Evolutionary conservation across 2,329 filamentous ascomycete species (phyloP).

Genomic region (Diplodia intermedia): DNA sequence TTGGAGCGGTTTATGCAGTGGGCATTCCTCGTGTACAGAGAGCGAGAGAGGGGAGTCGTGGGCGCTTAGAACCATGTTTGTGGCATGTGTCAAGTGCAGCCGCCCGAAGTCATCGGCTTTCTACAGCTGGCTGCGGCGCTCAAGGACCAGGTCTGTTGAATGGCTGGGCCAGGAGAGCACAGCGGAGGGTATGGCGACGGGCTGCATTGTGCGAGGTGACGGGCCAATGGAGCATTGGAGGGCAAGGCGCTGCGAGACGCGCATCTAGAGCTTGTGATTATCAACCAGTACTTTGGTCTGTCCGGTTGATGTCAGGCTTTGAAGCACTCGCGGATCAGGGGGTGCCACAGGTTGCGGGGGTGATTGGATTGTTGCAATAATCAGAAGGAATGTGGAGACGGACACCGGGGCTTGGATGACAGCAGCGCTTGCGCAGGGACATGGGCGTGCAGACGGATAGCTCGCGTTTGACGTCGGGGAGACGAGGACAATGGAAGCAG

Average conservation of each 20-base stretch:
- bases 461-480: conserved; percentile 9
- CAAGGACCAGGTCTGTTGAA: background rate
- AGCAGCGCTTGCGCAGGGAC: background rate
- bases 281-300: too few relatives aligned
- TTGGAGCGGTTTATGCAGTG: background rate
- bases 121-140: background rate
- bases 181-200: background rate
- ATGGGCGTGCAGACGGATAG: background rate
- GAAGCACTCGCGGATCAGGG: background rate
- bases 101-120: background rate
- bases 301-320: conserved; percentile 1
- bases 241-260: background rate
- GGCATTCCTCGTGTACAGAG: background rate
- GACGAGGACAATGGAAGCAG: background rate
- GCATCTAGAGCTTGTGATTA: background rate
- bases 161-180: conserved; percentile 1
- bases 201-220: conserved; percentile 6
- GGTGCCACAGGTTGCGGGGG: background rate
- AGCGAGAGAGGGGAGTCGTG: background rate
- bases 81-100: conserved; percentile 24
- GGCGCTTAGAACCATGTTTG: conserved; percentile 14
- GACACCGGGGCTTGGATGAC: background rate
- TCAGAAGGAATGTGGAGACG: conserved; percentile 7
- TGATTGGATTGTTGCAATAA: background rate
- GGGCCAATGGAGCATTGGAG: conserved; percentile 2